Percentiles rank a stretch among this genome's conserved stretches.
These are phyloP conservation scores for Asterochloris erici DNA, from an alignment of 139 green algal species.

Conservation along the genomic window DNA sequence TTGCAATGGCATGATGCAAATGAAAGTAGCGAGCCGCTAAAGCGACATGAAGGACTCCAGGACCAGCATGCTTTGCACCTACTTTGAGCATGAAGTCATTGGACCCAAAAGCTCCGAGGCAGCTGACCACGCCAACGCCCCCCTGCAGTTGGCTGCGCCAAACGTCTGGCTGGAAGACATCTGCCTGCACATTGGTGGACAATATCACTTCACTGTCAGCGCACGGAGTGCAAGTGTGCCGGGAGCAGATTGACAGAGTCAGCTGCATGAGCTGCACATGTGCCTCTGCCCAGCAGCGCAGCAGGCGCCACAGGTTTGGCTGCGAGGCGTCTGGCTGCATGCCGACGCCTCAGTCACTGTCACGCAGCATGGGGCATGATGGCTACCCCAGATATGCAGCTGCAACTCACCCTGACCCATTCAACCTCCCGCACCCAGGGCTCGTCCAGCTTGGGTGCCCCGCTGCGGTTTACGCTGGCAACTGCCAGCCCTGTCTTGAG, in stretches of 20 bases:
- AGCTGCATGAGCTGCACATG: too few relatives aligned
- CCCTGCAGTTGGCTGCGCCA: slow-evolving; percentile 50
- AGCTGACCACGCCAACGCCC: slow-evolving; percentile 63
- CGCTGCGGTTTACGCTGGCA: slow-evolving; percentile 66
- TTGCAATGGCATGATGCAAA: background rate
- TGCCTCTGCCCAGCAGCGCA: background rate
- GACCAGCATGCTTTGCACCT: background rate
- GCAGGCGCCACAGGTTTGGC: slow-evolving; percentile 22
- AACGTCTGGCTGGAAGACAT: slow-evolving; percentile 35
- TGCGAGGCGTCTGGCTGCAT: slow-evolving; percentile 43
- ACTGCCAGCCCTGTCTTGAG: slow-evolving; percentile 65
- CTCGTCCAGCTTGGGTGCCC: slow-evolving; percentile 27
- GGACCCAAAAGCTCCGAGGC: slow-evolving; percentile 79
- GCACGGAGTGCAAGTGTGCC: too few relatives aligned
- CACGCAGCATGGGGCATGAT: background rate
- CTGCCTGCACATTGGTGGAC: slow-evolving; percentile 22
- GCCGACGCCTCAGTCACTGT: background rate
- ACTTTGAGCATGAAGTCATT: slow-evolving; percentile 76
- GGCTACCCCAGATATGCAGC: background rate
- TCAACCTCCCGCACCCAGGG: slow-evolving; percentile 18
- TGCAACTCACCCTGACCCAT: slow-evolving; percentile 20
- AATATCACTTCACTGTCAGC: too few relatives aligned
- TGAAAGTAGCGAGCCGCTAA: background rate
- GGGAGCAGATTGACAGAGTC: too few relatives aligned
- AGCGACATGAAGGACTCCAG: background rate